Conservation (phyloP, 345 rosid genomes). For the Eucalyptus pauciflora region DNA sequence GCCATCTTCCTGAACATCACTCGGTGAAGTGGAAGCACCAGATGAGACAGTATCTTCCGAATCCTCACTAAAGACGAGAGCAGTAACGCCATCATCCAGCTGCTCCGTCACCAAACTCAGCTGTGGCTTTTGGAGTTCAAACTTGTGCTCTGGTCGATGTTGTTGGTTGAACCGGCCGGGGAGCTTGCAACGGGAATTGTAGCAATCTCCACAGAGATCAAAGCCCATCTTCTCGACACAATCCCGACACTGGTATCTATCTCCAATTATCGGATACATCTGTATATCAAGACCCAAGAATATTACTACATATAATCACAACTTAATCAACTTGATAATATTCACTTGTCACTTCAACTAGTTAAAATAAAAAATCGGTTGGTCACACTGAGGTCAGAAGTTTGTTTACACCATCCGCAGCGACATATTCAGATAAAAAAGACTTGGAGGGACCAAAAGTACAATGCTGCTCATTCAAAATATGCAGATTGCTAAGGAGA, state of each 20-base stretch:
- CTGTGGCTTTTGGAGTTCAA: slow-evolving; percentile 2
- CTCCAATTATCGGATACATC: slow-evolving; percentile 68
- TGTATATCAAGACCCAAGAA: slow-evolving; percentile 6
- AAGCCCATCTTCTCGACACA: slow-evolving; percentile 60
- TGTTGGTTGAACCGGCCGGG: slow-evolving; percentile 91
- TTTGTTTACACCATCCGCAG: background rate
- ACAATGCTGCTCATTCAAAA: background rate
- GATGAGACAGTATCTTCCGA: background rate
- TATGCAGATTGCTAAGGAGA: background rate
- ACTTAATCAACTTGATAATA: background rate
- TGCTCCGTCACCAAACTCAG: background rate
- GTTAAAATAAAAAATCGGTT: background rate
- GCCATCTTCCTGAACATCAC: background rate
- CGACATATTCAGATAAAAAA: background rate
- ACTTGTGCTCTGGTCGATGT: slow-evolving; percentile 70
- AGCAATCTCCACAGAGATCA: slow-evolving; percentile 84
- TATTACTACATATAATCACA: background rate
- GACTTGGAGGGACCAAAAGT: background rate
- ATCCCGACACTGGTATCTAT: slow-evolving; percentile 57
- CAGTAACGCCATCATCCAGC: background rate
- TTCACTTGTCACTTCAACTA: background rate
- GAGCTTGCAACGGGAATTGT: slow-evolving; percentile 34
- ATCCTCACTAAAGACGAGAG: background rate
- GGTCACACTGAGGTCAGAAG: background rate
- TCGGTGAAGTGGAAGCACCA: background rate